These are phyloP conservation scores for Penicillium sp. DNA, from an alignment of 2,329 filamentous ascomycete genomes.

Conservation along the genomic window DNA sequence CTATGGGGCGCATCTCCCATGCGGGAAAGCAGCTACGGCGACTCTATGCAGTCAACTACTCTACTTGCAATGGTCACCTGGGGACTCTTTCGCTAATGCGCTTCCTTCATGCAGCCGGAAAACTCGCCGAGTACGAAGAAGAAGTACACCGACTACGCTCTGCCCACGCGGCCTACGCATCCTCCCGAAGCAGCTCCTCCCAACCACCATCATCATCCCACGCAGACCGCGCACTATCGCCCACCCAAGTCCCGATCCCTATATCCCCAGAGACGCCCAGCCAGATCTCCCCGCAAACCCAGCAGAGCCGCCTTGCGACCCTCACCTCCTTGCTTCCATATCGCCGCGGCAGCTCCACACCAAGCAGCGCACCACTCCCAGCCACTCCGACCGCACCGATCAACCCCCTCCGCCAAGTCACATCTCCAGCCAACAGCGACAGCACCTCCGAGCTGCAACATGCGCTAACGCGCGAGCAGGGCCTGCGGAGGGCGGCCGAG, in stretches of 20 bases:
- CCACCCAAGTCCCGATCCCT: conserved; percentile 26
- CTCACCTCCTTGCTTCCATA: conserved; percentile 40
- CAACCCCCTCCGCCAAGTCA: conserved; percentile 10
- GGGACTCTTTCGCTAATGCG: background rate
- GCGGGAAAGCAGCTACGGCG: background rate
- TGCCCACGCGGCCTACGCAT: conserved; percentile 23
- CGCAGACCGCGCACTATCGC: conserved; percentile 36
- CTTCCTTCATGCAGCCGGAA: conserved; percentile 44
- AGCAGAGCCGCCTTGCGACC: conserved; percentile 36
- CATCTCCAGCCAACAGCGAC: conserved; percentile 24
- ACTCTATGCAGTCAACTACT: background rate
- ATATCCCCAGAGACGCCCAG: conserved; percentile 22
- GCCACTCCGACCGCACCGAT: conserved; percentile 10
- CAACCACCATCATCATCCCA: conserved; percentile 30
- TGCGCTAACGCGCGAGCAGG: conserved; percentile 52
- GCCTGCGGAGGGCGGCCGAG: conserved; percentile 55
- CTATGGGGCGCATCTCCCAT: background rate
- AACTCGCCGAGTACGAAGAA: conserved; percentile 60
- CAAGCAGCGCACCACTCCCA: conserved; percentile 21
- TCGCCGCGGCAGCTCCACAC: conserved; percentile 33
- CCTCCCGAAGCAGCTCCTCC: conserved; percentile 24
- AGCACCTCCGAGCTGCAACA: conserved; percentile 47
- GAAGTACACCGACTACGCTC: conserved; percentile 51
- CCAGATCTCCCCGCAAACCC: conserved; percentile 24
- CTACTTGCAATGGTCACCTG: background rate